A percentile compares a stretch with the other conserved stretches of the same genome.
Evolutionary conservation across 257 asterid genomes (phyloP).

Genomic region (Fraxinus excelsior): DNA sequence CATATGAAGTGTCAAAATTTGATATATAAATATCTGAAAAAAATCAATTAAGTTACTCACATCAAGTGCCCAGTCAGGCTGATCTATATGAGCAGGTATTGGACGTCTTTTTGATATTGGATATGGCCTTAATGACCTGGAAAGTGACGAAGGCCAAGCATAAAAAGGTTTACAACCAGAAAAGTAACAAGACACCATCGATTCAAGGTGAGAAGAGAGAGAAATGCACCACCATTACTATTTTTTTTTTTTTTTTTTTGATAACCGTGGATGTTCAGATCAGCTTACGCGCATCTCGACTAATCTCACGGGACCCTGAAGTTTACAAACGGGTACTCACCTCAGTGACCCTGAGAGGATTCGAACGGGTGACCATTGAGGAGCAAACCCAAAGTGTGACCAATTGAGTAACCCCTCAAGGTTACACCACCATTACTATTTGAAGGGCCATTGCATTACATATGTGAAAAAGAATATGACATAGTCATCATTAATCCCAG

Average conservation of each 20-base stretch:
- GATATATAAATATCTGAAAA: constrained; percentile 17
- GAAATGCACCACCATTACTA: neutral
- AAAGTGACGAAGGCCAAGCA: neutral
- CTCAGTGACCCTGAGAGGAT: too few species aligned
- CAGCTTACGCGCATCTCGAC: too few species aligned
- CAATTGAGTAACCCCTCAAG: too few species aligned
- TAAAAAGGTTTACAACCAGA: neutral
- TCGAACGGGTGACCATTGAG: too few species aligned
- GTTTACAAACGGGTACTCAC: too few species aligned
- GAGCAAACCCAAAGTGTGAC: too few species aligned
- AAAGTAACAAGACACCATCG: neutral
- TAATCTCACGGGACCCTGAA: too few species aligned
- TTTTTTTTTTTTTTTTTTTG: neutral
- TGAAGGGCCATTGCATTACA: neutral
- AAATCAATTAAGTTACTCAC: constrained; percentile 50
- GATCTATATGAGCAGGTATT: constrained; percentile 77
- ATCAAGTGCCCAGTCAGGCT: constrained; percentile 95
- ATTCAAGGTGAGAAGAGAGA: neutral
- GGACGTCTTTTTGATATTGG: constrained; percentile 73
- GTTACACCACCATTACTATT: neutral
- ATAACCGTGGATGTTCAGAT: too few species aligned
- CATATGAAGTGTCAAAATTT: neutral
- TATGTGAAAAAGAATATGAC: neutral
- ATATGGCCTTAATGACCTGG: constrained; percentile 72
- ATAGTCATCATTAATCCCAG: neutral